Conservation (phyloP, 441 rosid genomes). For the Viola pubescens region DNA sequence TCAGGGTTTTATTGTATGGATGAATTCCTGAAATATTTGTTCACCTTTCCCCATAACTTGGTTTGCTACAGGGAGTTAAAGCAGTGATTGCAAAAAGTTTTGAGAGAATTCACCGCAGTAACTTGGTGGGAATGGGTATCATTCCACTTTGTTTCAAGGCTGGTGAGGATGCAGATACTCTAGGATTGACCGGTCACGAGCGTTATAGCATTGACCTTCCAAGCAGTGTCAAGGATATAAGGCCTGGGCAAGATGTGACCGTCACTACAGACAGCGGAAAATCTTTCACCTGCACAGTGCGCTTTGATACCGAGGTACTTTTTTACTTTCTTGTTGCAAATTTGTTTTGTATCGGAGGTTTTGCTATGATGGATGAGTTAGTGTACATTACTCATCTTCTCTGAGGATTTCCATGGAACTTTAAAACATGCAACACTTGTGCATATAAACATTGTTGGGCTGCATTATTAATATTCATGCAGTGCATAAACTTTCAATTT, state of each 20-base stretch:
- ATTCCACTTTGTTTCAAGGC: slow-evolving; percentile 75
- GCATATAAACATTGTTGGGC: too few relatives aligned
- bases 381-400: too few relatives aligned
- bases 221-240: slow-evolving; percentile 47
- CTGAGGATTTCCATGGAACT: background rate
- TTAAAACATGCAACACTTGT: background rate
- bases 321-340: background rate
- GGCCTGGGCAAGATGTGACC: slow-evolving; percentile 80
- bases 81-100: slow-evolving; percentile 90
- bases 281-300: slow-evolving; percentile 57
- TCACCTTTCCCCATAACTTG: background rate
- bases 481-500: too few relatives aligned
- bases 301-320: slow-evolving; percentile 87
- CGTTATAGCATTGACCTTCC: slow-evolving; percentile 70
- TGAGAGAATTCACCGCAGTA: slow-evolving; percentile 86
- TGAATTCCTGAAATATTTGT: too few relatives aligned
- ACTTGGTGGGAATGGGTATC: slow-evolving; percentile 89
- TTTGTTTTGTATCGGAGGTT: background rate
- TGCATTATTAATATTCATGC: too few relatives aligned
- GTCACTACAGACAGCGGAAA: slow-evolving; percentile 64
- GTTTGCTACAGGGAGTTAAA: slow-evolving; percentile 62
- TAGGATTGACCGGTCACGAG: slow-evolving; percentile 78
- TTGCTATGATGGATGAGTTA: background rate
- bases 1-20: too few relatives aligned
- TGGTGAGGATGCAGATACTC: slow-evolving; percentile 76